Evolutionary conservation across 495 filamentous ascomycete species (phyloP).

Genomic region (Aspergillus cavernicola): DNA sequence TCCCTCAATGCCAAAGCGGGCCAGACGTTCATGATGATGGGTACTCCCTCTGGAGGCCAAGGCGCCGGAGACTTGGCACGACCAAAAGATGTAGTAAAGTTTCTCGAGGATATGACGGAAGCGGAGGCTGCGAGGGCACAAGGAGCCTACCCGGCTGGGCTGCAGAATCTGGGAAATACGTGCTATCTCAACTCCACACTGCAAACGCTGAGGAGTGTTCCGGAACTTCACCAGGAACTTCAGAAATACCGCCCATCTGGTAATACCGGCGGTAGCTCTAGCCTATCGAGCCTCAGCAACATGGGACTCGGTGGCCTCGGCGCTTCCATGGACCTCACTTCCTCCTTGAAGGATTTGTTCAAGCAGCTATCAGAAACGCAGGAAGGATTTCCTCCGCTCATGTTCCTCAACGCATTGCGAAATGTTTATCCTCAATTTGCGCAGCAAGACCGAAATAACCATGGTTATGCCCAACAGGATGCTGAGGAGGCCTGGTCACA

Average conservation of each 20-base stretch:
- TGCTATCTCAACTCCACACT: slow-evolving; percentile 98
- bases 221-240: slow-evolving; percentile 84
- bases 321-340: slow-evolving; percentile 68
- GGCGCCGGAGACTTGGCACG: slow-evolving; percentile 54
- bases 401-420: slow-evolving; percentile 81
- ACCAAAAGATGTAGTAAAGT: slow-evolving; percentile 80
- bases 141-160: slow-evolving; percentile 81
- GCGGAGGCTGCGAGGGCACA: slow-evolving; percentile 77
- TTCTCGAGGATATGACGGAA: slow-evolving; percentile 97
- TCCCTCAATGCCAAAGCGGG: slow-evolving; percentile 80
- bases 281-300: slow-evolving; percentile 48
- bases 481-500: slow-evolving; percentile 98
- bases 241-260: slow-evolving; percentile 55
- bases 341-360: slow-evolving; percentile 80
- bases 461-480: slow-evolving; percentile 92
- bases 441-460: slow-evolving; percentile 73
- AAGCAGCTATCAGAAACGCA: slow-evolving; percentile 92
- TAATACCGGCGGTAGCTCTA: slow-evolving; percentile 30
- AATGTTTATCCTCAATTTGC: slow-evolving; percentile 89
- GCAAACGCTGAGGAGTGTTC: slow-evolving; percentile 82
- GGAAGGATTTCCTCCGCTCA: slow-evolving; percentile 76
- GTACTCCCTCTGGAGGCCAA: slow-evolving; percentile 68
- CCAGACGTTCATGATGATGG: slow-evolving; percentile 95
- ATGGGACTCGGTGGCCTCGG: slow-evolving; percentile 59
- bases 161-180: slow-evolving; percentile 93